A percentile compares a stretch with the other conserved stretches of the same genome.
Conservation (phyloP, 371 early-diverging fungal species). For the Circinella minor region DNA sequence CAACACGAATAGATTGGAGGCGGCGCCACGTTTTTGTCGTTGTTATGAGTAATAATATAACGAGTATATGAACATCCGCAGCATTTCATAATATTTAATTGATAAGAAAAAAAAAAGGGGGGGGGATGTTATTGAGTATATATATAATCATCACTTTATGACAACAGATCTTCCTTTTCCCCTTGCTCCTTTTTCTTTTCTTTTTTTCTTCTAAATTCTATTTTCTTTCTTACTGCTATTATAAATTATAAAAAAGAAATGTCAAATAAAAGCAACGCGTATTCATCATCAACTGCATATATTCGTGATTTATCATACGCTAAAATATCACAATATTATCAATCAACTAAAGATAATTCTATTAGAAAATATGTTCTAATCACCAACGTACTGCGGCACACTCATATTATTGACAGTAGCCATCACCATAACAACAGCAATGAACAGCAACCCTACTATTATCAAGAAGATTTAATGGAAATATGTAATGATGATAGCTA, state of each 20-base stretch:
- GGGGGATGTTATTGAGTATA: too few species aligned
- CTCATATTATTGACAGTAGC: background rate
- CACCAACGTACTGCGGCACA: constrained; percentile 14
- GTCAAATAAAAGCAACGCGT: constrained; percentile 15
- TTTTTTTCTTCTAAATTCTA: constrained; percentile 1
- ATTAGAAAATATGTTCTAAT: constrained; percentile 18
- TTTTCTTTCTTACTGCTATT: background rate
- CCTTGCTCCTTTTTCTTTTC: background rate
- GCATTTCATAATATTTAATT: too few species aligned
- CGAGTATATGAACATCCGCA: too few species aligned
- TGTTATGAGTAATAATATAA: background rate
- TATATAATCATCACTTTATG: background rate
- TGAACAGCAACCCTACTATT: background rate
- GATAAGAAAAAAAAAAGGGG: too few species aligned
- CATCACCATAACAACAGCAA: background rate
- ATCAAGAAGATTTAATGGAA: constrained; percentile 1
- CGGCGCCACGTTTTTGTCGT: background rate
- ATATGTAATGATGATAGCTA: background rate
- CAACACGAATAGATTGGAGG: background rate
- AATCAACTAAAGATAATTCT: constrained; percentile 6
- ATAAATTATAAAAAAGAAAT: background rate
- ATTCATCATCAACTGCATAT: constrained; percentile 4
- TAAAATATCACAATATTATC: background rate
- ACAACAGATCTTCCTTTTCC: background rate
- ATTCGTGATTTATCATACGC: background rate